Conservation (phyloP, 2,329 filamentous ascomycete genomes). For the Neobulgaria alba region DNA sequence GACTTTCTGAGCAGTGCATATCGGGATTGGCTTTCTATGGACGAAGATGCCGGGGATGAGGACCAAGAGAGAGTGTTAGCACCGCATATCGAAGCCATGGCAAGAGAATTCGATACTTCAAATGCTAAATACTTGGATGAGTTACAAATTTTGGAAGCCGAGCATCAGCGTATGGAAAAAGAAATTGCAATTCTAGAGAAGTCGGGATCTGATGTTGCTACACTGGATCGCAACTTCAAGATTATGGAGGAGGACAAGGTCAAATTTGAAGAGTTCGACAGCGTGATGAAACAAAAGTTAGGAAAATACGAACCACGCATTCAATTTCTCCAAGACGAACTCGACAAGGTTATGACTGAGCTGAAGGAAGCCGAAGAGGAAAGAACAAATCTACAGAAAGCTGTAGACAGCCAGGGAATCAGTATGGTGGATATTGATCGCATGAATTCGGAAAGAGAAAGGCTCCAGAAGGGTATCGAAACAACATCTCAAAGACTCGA, state of each 20-base stretch:
- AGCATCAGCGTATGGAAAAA: constrained; percentile 70
- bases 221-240: constrained; percentile 81
- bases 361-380: constrained; percentile 76
- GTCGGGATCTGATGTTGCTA: constrained; percentile 71
- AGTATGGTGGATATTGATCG: constrained; percentile 98
- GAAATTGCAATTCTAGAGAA: constrained; percentile 89
- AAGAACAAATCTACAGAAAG: constrained; percentile 67
- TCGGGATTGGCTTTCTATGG: constrained; percentile 86
- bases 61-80: constrained; percentile 69
- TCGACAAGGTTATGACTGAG: constrained; percentile 69
- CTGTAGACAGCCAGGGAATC: constrained; percentile 87
- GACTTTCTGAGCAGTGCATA: constrained; percentile 86
- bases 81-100: constrained; percentile 84
- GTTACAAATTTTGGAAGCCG: constrained; percentile 75
- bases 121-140: constrained; percentile 82
- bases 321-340: constrained; percentile 75
- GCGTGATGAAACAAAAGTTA: constrained; percentile 70
- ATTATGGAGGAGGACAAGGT: constrained; percentile 90
- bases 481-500: constrained; percentile 67
- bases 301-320: constrained; percentile 82
- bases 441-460: constrained; percentile 92
- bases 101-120: constrained; percentile 71
- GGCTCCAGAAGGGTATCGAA: constrained; percentile 83
- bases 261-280: constrained; percentile 95
- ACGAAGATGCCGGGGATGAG: constrained; percentile 81